Evolutionary conservation across 108 stramenopile genomes (phyloP).

Genomic region (Cyclotella atomus): DNA sequence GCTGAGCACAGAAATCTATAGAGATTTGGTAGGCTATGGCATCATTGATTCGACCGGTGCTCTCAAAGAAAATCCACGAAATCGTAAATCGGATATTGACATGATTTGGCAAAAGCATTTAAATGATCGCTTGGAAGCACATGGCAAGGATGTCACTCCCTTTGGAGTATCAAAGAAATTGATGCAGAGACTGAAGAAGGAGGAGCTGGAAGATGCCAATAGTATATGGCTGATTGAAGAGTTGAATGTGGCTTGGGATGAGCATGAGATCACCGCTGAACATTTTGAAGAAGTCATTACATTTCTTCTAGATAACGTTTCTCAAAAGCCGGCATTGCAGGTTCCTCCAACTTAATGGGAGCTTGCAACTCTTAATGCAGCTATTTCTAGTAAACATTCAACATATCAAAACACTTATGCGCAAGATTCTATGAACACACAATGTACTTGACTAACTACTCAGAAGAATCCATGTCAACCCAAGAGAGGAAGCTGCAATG

Average conservation of each 20-base stretch:
- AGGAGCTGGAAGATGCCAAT: constrained; percentile 37
- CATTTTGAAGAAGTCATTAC: constrained; percentile 36
- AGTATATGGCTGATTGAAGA: constrained; percentile 50
- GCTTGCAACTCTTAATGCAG: no score
- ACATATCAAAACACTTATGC: no score
- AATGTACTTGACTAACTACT: no score
- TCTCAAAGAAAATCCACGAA: constrained; percentile 12
- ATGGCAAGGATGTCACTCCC: constrained; percentile 9
- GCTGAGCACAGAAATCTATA: not conserved
- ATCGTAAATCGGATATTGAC: not conserved
- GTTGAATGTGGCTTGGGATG: constrained; percentile 52
- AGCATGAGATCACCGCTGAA: constrained; percentile 48
- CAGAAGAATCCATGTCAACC: no score
- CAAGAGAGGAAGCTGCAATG: no score
- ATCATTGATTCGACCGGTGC: not conserved
- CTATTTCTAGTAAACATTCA: no score
- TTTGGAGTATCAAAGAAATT: constrained; percentile 32
- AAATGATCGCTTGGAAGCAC: constrained; percentile 11
- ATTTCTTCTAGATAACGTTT: constrained; percentile 13
- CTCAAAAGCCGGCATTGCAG: not conserved
- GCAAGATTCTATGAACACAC: no score
- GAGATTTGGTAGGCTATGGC: constrained; percentile 1
- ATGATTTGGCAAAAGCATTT: constrained; percentile 3
- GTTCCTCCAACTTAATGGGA: constrained; percentile 1
- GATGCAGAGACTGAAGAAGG: constrained; percentile 18